Evolutionary conservation across 805 yeast species (phyloP), one percentile per base, ranked within the genome.

Genomic region (Saturnispora dispora): DNA sequence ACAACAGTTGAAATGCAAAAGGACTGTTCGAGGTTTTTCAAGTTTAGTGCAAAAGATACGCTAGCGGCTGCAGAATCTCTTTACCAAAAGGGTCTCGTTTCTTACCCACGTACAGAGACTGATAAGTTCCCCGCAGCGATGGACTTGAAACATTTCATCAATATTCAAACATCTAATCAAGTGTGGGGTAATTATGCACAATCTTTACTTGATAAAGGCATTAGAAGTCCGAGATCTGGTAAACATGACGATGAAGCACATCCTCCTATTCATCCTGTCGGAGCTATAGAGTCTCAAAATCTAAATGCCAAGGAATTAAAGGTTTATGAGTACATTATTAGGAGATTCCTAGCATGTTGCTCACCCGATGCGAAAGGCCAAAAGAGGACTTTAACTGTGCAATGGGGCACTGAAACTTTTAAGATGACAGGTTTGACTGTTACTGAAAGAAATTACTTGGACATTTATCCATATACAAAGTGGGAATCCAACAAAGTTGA

Each of bases 91-190:
- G 99, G 99, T 0, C 88, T 80, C 61, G 72, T 93, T 1, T 89
- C 97, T 0, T 93, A 93, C 63, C 99, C 99, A 3, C 84, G 99
- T 72, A 93, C 99, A 0, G 99, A 93, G 63, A 93, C 99, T 0
- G 97, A 93, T 64, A 76, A 69, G 23, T 95, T 86, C 60, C 96
- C 96, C 2, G 66, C 70, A 0, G 72, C 75, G 1, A 88, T 90
- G 85, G 88, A 93, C 60, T 71, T 93, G 46, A 70, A 70, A 50
- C 68, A 69, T 1, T 65, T 88, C 2, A 74, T 93, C 2, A 69
- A 67, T n/a, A 78, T 79, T 25, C 97, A 89, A 57, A 62, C 67
- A 0, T 69, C 67, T 13, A 77, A 78, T 47, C 53, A 68, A 2
- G 64, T 65, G 3, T 91, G 96, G 96, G 95, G 96, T 0, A 53